phyloP scores from a whole-genome alignment of 164 flowering plant genomes.

The Nymphaea thermarum region DNA sequence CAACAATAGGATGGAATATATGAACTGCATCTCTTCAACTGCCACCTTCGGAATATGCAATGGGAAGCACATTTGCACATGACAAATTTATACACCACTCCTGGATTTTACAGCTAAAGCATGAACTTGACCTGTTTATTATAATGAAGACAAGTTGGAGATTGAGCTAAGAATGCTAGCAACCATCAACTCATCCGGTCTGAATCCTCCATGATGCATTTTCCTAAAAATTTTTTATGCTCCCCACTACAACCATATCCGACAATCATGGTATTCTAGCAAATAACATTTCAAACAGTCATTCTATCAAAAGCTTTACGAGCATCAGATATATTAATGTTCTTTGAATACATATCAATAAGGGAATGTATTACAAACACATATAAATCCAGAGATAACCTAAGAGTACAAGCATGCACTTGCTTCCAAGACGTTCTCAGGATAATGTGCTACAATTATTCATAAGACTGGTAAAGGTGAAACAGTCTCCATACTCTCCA shows the following conservation, averaged over 20 bases:
- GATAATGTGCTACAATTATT: conserved; percentile 22
- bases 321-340: conserved; percentile 27
- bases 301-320: conserved; percentile 42
- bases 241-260: conserved; percentile 51
- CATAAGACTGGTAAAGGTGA: conserved; percentile 41
- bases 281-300: conserved; percentile 30
- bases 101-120: conserved; percentile 27
- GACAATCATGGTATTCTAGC: conserved; percentile 65
- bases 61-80: conserved; percentile 33
- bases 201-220: conserved; percentile 30
- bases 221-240: conserved; percentile 32
- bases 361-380: conserved; percentile 42
- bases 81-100: conserved; percentile 24
- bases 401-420: conserved; percentile 35
- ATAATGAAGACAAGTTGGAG: conserved; percentile 25
- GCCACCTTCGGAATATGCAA: conserved; percentile 59
- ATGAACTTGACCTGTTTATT: conserved; percentile 39
- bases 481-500: conserved; percentile 35
- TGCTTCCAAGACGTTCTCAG: conserved; percentile 28
- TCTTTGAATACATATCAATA: conserved; percentile 56
- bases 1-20: conserved; percentile 20
- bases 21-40: conserved; percentile 22
- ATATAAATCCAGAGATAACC: conserved; percentile 28
- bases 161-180: conserved; percentile 62
- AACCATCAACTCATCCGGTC: conserved; percentile 46